Evolutionary conservation across 345 rosid species (phyloP).

Genomic region (Sonneratia alba): DNA sequence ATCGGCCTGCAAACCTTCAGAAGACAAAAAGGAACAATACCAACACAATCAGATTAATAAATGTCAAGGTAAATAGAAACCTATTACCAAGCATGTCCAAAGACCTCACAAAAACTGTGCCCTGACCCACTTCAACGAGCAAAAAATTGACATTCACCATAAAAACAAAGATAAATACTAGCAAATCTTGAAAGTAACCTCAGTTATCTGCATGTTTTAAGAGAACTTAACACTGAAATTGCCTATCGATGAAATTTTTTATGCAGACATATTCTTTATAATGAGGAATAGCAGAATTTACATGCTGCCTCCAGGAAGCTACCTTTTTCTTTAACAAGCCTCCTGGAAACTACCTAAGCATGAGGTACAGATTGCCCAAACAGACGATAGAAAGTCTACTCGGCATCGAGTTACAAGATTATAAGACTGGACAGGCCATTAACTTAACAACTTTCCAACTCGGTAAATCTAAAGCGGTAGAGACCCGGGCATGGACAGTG

Average conservation of each 20-base stretch:
- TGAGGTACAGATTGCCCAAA: too few species aligned
- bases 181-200: neutral
- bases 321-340: too few species aligned
- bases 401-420: neutral
- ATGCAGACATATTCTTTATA: too few species aligned
- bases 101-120: neutral
- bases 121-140: neutral
- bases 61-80: neutral
- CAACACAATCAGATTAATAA: slow-evolving; percentile 4
- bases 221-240: too few species aligned
- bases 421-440: neutral
- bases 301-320: neutral
- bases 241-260: neutral
- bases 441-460: neutral
- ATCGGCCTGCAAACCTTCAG: slow-evolving; percentile 80
- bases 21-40: slow-evolving; percentile 3
- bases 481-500: neutral
- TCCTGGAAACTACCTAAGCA: too few species aligned
- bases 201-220: too few species aligned
- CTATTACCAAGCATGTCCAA: neutral
- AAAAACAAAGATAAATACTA: neutral
- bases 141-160: neutral
- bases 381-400: neutral
- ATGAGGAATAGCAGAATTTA: too few species aligned
- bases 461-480: neutral